Evolutionary conservation across 306 rosid species (phyloP).

Genomic region (Albizia julibrissin): DNA sequence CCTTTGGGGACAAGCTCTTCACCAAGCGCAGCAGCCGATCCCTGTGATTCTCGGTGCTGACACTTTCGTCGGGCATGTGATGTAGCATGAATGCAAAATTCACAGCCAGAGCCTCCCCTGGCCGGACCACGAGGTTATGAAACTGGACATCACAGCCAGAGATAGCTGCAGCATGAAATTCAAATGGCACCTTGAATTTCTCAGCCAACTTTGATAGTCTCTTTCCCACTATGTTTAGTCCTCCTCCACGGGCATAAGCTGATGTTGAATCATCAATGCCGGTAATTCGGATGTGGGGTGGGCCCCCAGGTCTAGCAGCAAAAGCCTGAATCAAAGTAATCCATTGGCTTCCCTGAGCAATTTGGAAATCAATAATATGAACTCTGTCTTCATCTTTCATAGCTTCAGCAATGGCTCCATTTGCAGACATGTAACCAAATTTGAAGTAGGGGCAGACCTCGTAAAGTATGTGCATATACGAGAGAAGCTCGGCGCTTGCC

Average conservation of each 20-base stretch:
- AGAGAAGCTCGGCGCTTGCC: slow-evolving; percentile 72
- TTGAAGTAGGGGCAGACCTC: slow-evolving; percentile 97
- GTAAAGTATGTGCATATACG: slow-evolving; percentile 82
- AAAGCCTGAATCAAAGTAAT: slow-evolving; percentile 91
- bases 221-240: slow-evolving; percentile 71
- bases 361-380: slow-evolving; percentile 94
- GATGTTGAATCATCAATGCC: slow-evolving; percentile 83
- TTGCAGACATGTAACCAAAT: slow-evolving; percentile 96
- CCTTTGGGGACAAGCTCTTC: slow-evolving; percentile 85
- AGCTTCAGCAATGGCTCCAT: slow-evolving; percentile 99
- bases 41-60: slow-evolving; percentile 81
- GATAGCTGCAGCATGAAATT: slow-evolving; percentile 73
- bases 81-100: slow-evolving; percentile 94
- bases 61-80: slow-evolving; percentile 96
- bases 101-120: slow-evolving; percentile 81
- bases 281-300: slow-evolving; percentile 93
- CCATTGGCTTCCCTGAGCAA: slow-evolving; percentile 96
- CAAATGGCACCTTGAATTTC: slow-evolving; percentile 77
- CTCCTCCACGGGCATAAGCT: slow-evolving; percentile 95
- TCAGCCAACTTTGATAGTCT: slow-evolving; percentile 75
- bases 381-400: slow-evolving; percentile 82
- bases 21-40: slow-evolving; percentile 79
- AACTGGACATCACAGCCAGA: slow-evolving; percentile 76
- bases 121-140: slow-evolving; percentile 57
- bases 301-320: slow-evolving; percentile 98